A percentile compares a stretch with the other conserved stretches of the same genome.
These are phyloP conservation scores for Claviceps quebecensis DNA, from an alignment of 2,329 filamentous ascomycete genomes.

Conservation along the genomic window DNA sequence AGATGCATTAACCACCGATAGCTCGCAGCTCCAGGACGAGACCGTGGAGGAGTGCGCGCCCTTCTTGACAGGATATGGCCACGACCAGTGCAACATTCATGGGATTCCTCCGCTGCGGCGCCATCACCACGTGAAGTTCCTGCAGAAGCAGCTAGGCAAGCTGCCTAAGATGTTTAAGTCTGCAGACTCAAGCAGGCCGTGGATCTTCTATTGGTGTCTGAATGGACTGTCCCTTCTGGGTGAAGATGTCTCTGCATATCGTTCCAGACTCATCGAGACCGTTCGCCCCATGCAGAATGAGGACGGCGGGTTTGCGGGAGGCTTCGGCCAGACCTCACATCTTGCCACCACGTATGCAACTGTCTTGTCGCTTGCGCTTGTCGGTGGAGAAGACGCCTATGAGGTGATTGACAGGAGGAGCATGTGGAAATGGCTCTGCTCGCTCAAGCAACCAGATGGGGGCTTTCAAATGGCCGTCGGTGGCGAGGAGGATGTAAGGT, in stretches of 20 bases:
- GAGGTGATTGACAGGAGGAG: conserved; percentile 64
- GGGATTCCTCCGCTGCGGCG: conserved; percentile 66
- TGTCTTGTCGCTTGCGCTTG: conserved; percentile 62
- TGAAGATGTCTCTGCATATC: conserved; percentile 55
- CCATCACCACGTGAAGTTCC: conserved; percentile 44
- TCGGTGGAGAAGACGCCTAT: conserved; percentile 62
- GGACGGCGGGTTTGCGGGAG: conserved; percentile 78
- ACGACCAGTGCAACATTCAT: conserved; percentile 47
- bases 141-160: conserved; percentile 41
- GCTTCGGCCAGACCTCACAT: conserved; percentile 82
- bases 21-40: conserved; percentile 52
- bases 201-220: conserved; percentile 89
- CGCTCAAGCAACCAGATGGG: conserved; percentile 73
- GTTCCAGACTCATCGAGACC: conserved; percentile 57
- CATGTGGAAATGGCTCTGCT: conserved; percentile 85
- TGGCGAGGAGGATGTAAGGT: conserved; percentile 88
- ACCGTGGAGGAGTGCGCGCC: conserved; percentile 57
- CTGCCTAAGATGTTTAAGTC: conserved; percentile 58
- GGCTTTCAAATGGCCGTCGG: conserved; percentile 79
- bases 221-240: conserved; percentile 63
- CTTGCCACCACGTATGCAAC: conserved; percentile 80
- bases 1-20: conserved; percentile 53
- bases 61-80: conserved; percentile 44
- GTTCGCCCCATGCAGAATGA: conserved; percentile 70
- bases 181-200: conserved; percentile 78